A percentile compares a stretch with the other conserved stretches of the same genome.
phyloP scores from a whole-genome alignment of 495 filamentous ascomycete species.

The Aspergillus taichungensis region DNA sequence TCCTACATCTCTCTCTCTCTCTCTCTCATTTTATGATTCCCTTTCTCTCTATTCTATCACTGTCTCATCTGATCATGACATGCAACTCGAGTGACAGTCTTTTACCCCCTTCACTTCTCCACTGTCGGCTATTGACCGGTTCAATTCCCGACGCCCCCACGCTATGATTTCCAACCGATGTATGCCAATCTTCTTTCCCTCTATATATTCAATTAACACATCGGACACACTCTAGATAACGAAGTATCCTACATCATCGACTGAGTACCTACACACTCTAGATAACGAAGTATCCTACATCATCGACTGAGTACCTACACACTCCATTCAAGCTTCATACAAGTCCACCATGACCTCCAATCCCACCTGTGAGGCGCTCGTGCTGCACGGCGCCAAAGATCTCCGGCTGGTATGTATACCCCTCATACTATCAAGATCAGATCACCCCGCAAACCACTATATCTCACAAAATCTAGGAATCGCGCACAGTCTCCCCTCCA shows the following conservation, averaged over 20 bases:
- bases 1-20: no score
- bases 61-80: no score
- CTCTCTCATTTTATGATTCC: no score
- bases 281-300: no score
- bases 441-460: neutral
- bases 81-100: no score
- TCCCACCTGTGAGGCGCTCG: constrained; percentile 44
- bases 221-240: no score
- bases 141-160: constrained; percentile 28
- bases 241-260: no score
- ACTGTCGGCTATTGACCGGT: constrained; percentile 25
- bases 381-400: constrained; percentile 61
- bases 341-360: constrained; percentile 28
- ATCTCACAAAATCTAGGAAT: constrained; percentile 27
- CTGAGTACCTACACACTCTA: no score
- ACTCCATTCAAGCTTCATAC: constrained; percentile 1
- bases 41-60: no score
- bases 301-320: no score
- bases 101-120: constrained; percentile 2
- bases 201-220: no score
- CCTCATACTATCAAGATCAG: neutral
- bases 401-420: constrained; percentile 49
- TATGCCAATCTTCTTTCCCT: no score
- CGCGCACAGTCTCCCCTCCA: constrained; percentile 32
- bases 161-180: neutral